Evolutionary conservation across 2,329 filamentous ascomycete genomes (phyloP).

Genomic region (Endothia cerciana): DNA sequence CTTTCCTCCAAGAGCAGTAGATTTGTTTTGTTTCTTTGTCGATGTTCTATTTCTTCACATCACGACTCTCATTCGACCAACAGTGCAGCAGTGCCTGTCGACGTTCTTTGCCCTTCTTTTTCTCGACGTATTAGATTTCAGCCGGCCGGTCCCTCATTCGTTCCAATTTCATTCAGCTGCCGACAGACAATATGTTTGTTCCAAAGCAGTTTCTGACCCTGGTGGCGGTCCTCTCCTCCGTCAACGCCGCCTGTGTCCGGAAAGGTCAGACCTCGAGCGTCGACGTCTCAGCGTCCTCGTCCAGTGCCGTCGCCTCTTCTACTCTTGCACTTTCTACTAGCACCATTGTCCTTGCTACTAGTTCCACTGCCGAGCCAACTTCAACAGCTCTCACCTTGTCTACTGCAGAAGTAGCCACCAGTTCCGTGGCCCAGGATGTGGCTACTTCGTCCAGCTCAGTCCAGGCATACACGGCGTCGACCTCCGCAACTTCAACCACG

Average conservation of each 20-base stretch:
- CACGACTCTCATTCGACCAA: constrained; percentile 3
- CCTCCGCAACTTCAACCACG: not conserved
- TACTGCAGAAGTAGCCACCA: not conserved
- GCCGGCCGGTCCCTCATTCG: constrained; percentile 9
- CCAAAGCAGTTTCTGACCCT: constrained; percentile 21
- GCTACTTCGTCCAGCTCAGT: not conserved
- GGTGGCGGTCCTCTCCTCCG: constrained; percentile 15
- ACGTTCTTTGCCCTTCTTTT: constrained; percentile 14
- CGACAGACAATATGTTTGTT: constrained; percentile 24
- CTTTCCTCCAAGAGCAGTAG: not conserved
- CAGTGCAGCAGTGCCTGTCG: constrained; percentile 17
- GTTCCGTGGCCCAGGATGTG: constrained; percentile 5
- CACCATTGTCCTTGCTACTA: not conserved
- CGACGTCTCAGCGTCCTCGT: not conserved
- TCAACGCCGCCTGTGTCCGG: constrained; percentile 25
- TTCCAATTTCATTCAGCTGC: not conserved
- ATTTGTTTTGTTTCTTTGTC: constrained; percentile 14
- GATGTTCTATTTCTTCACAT: constrained; percentile 7
- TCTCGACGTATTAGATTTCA: not conserved
- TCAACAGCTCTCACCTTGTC: not conserved
- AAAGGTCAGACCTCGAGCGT: constrained; percentile 8
- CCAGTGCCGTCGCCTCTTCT: constrained; percentile 14
- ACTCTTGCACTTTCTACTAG: not conserved
- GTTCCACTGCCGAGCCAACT: not conserved
- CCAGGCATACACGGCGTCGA: not conserved